phyloP scores from a whole-genome alignment of 2,329 filamentous ascomycete species.

The Fusarium sp. region DNA sequence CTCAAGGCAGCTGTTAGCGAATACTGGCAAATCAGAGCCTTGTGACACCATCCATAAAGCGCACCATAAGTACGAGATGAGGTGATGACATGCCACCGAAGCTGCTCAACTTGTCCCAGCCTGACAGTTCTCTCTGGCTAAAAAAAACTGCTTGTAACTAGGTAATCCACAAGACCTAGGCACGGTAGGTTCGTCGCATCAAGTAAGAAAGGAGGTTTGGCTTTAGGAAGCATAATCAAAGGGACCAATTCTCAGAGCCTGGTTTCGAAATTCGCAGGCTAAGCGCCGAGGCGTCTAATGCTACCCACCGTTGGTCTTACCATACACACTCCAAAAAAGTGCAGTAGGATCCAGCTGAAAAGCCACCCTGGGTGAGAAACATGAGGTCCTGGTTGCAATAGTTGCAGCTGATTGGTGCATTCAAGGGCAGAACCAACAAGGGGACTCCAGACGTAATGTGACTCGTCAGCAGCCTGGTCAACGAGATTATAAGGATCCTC shows the following conservation, averaged over 20 bases:
- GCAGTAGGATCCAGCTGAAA: not conserved
- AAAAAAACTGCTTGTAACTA: not conserved
- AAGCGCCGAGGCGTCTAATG: not conserved
- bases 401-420: not conserved
- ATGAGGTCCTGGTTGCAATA: not conserved
- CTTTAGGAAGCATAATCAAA: not conserved
- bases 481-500: not conserved
- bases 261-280: not conserved
- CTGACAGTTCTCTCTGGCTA: not conserved
- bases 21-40: not conserved
- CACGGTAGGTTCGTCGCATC: not conserved
- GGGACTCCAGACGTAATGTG: not conserved
- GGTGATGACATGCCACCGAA: not conserved
- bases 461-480: not conserved
- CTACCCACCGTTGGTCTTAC: not conserved
- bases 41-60: not conserved
- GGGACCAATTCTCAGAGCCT: not conserved
- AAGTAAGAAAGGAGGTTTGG: not conserved
- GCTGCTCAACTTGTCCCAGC: not conserved
- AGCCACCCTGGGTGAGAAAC: not conserved
- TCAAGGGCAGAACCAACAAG: not conserved
- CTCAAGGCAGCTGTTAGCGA: not conserved
- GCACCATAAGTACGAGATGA: not conserved
- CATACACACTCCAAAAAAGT: not conserved
- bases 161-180: not conserved